A percentile compares a stretch with the other conserved stretches of the same genome.
phyloP scores from a whole-genome alignment of 2,329 filamentous ascomycete species.

The Scorias spongiosa region DNA sequence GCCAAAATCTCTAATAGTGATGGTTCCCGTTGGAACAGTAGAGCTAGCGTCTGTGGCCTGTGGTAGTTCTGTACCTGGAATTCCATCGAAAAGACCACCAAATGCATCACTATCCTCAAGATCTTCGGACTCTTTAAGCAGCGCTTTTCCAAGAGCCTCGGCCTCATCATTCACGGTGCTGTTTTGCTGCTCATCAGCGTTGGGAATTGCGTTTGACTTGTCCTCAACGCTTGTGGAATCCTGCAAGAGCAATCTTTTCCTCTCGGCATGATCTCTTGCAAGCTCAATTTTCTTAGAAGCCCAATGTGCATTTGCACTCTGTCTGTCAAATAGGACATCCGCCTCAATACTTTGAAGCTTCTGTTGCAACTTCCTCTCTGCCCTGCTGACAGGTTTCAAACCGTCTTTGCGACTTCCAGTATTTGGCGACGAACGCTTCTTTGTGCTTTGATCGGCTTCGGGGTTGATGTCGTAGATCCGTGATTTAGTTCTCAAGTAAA shows the following conservation, averaged over 20 bases:
- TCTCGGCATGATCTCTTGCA: conserved; percentile 23
- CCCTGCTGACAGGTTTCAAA: conserved; percentile 22
- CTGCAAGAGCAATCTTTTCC: conserved; percentile 14
- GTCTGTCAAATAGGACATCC: conserved; percentile 35
- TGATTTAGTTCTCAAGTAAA: conserved; percentile 61
- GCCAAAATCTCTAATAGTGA: conserved; percentile 68
- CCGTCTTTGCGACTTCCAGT: conserved; percentile 9
- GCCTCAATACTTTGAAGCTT: conserved; percentile 66
- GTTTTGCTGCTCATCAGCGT: neutral
- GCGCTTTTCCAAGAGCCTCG: conserved; percentile 22
- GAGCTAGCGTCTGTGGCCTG: conserved; percentile 1
- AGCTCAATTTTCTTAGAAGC: conserved; percentile 27
- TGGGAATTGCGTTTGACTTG: neutral
- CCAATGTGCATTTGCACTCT: conserved; percentile 33
- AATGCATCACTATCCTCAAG: conserved; percentile 43
- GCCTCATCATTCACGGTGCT: conserved; percentile 36
- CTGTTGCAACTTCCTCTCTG: conserved; percentile 50
- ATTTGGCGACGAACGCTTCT: conserved; percentile 19
- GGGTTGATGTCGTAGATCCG: conserved; percentile 32
- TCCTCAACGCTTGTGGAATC: conserved; percentile 1
- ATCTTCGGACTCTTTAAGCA: conserved; percentile 26
- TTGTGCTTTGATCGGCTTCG: conserved; percentile 33
- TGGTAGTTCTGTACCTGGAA: conserved; percentile 11
- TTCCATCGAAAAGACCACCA: conserved; percentile 41
- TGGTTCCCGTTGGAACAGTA: conserved; percentile 3